Evolutionary conservation across 805 yeast species (phyloP), one percentile per base, ranked within the genome.

Genomic region (Ogataea ganodermae): DNA sequence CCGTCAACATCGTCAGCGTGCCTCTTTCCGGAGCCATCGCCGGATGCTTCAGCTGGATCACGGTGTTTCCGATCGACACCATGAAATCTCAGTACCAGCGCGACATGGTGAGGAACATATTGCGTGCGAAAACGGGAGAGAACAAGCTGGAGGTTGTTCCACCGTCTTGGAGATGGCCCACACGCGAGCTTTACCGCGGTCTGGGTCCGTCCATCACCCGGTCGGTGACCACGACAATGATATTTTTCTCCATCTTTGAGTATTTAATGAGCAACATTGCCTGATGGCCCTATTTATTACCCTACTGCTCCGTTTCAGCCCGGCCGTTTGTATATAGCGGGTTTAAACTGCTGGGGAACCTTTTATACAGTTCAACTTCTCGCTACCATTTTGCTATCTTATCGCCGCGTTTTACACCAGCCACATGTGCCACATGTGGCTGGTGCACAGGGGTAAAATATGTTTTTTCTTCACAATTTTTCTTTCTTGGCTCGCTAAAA

Each of bases 11-110:
- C 1, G 24, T 74, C 5, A 69, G 81, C 7, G 73, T 83, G 18
- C 81, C 84, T 3, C 28, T 83, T 2, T 86, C 92, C 0, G 96
- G 95, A n/a, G 96, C 89, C 0, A 52, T 82, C 20, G 80, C 94
- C 3, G 96, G 96, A 2, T 76, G 84, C 14, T 66, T 84, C 14
- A 76, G 89, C 42, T 88, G 96, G 95, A 66, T 81, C 2, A 64
- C 81, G 0, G 83, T 88, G 3, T 89, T 85, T 67, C 95, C 96
- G 3, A 62, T 89, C 9, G 96, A 89, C 63, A 89, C 96, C 0
- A 72, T 85, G 49, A 89, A 89, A 61, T 80, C 91, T 1, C 74
- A 84, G 48, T 75, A 80, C 36, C 96, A 89, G 60, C 78, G 85
- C 48, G 92, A 88, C 57, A 72, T 85, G 4, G 85, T 88, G 21